phyloP scores from a whole-genome alignment of 495 filamentous ascomycete species.

The Penicillium paradoxum region DNA sequence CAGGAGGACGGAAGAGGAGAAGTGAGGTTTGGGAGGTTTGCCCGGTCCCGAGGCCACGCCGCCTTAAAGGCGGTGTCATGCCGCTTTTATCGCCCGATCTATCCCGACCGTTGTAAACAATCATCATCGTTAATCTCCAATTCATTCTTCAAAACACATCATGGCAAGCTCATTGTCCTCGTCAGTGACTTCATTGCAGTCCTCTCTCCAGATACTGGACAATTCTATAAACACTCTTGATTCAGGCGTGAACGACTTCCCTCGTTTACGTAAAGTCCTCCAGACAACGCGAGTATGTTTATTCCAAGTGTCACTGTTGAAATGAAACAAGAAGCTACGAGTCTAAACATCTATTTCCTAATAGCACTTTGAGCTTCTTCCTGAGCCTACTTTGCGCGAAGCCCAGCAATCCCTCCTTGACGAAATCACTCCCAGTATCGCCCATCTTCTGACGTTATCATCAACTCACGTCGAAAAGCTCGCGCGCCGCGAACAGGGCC shows the following conservation, averaged over 20 bases:
- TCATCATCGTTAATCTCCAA: slow-evolving; percentile 4
- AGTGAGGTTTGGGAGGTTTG: slow-evolving; percentile 40
- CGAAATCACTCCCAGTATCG: slow-evolving; percentile 71
- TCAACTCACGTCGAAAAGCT: slow-evolving; percentile 67
- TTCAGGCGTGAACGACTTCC: slow-evolving; percentile 67
- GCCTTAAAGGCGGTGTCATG: slow-evolving; percentile 20
- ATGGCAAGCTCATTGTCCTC: slow-evolving; percentile 52
- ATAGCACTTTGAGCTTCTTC: slow-evolving; percentile 76
- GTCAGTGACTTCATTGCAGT: slow-evolving; percentile 66
- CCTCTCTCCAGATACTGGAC: slow-evolving; percentile 66
- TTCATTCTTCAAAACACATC: neutral
- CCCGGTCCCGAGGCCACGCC: slow-evolving; percentile 26
- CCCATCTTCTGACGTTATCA: slow-evolving; percentile 57
- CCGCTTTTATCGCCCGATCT: slow-evolving; percentile 32
- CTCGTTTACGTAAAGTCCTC: slow-evolving; percentile 65
- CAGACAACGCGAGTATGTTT: slow-evolving; percentile 60
- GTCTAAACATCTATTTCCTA: slow-evolving; percentile 1
- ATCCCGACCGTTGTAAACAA: slow-evolving; percentile 35
- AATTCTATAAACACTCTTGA: slow-evolving; percentile 69
- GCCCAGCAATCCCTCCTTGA: slow-evolving; percentile 66
- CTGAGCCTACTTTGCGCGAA: slow-evolving; percentile 59
- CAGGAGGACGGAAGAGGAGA: slow-evolving; percentile 26
- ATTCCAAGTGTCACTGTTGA: neutral
- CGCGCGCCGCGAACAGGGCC: slow-evolving; percentile 60
- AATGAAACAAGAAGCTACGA: neutral